These are phyloP conservation scores for Candida sakaeoensis DNA, from an alignment of 805 yeast species.

Conservation along the genomic window DNA sequence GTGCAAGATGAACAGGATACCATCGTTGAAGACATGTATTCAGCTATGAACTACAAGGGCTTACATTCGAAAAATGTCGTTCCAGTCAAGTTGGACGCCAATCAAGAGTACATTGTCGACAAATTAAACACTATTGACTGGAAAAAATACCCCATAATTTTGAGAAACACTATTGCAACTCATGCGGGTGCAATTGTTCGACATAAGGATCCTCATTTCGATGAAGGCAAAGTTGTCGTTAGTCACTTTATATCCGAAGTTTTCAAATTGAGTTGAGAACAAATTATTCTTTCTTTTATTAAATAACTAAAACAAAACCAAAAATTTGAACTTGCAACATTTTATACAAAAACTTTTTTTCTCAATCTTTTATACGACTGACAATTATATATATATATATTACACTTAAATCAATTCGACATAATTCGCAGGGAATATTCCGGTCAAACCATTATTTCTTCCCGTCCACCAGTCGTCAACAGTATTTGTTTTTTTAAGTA, in stretches of 20 bases:
- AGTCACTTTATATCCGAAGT: constrained; percentile 54
- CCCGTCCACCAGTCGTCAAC: constrained; percentile 99
- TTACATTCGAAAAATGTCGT: constrained; percentile 8
- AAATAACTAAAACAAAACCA: background rate
- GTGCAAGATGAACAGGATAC: constrained; percentile 60
- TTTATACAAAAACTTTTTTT: background rate
- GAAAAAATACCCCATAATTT: constrained; percentile 69
- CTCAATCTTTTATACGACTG: too few species aligned
- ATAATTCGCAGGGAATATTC: constrained; percentile 96
- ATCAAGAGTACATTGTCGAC: constrained; percentile 47
- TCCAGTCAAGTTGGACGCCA: constrained; percentile 22
- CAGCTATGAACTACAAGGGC: constrained; percentile 40
- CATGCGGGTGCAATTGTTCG: constrained; percentile 84
- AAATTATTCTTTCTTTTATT: constrained; percentile 6
- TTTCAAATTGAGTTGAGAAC: constrained; percentile 14
- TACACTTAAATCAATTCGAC: constrained; percentile 63
- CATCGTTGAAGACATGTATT: constrained; percentile 60
- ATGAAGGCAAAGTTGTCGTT: constrained; percentile 68
- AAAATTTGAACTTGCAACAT: too few species aligned
- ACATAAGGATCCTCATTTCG: constrained; percentile 44
- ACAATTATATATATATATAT: background rate
- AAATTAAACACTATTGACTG: constrained; percentile 57
- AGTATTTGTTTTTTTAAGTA: constrained; percentile 80
- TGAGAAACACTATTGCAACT: constrained; percentile 60
- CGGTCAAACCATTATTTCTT: constrained; percentile 73